Conservation (phyloP, 345 rosid species). For the Arabidopsis arenosa region DNA sequence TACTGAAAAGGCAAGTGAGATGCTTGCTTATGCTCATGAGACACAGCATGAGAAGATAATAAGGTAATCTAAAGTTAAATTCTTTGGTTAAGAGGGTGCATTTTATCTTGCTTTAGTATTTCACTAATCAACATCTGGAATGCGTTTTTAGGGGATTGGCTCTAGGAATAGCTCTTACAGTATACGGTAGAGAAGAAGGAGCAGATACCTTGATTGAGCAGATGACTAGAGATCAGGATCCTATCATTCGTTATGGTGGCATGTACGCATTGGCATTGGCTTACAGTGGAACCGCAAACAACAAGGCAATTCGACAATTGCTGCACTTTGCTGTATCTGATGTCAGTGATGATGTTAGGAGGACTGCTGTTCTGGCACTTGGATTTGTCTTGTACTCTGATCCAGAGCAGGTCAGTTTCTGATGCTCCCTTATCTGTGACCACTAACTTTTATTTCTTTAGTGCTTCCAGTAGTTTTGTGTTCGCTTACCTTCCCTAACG, state of each 20-base stretch:
- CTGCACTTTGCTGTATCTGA: conserved; percentile 99
- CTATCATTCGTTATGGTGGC: conserved; percentile 97
- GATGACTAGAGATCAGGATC: conserved; percentile 98
- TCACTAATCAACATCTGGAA: conserved; percentile 16
- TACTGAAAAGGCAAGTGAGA: conserved; percentile 94
- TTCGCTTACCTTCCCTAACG: conserved; percentile 16
- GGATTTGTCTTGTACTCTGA: conserved; percentile 98
- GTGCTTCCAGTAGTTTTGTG: background rate
- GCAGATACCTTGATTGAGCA: conserved; percentile 98
- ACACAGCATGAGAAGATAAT: conserved; percentile 99
- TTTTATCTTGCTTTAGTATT: conserved; percentile 14
- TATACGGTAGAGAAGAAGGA: conserved; percentile 98
- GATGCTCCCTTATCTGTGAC: conserved; percentile 25
- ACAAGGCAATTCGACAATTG: conserved; percentile 98
- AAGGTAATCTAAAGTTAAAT: conserved; percentile 54
- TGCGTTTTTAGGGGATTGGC: conserved; percentile 75
- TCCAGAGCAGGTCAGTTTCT: conserved; percentile 82
- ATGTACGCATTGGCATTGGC: conserved; percentile 99
- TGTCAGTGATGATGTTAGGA: conserved; percentile 97
- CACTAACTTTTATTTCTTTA: conserved; percentile 13
- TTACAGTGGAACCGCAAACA: conserved; percentile 96
- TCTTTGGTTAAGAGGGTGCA: conserved; percentile 13
- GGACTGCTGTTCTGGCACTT: conserved; percentile 98
- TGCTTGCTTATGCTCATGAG: conserved; percentile 98
- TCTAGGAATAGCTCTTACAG: conserved; percentile 95